Evolutionary conservation across 225 moss, liverwort and hornwort genomes (phyloP).

Genomic region (Sphagnum contortum): DNA sequence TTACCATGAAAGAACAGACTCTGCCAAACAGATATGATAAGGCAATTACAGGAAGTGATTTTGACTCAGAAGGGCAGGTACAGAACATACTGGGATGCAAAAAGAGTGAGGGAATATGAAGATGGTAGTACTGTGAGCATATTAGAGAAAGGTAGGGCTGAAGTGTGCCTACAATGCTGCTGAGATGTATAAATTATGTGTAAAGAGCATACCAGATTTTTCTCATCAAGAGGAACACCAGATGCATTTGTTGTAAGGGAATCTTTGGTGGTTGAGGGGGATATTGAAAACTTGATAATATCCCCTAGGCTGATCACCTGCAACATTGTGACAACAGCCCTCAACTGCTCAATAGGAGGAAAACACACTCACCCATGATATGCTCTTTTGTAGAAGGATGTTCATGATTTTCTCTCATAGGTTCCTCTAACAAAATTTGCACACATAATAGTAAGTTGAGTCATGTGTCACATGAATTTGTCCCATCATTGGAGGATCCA

Average conservation of each 20-base stretch:
- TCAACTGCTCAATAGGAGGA: background rate
- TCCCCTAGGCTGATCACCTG: slow-evolving; percentile 94
- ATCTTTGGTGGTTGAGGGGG: slow-evolving; percentile 76
- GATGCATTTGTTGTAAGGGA: slow-evolving; percentile 70
- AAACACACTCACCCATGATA: background rate
- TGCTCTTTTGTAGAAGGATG: background rate
- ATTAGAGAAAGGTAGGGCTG: no score
- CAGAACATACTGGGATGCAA: no score
- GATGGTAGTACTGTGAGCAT: no score
- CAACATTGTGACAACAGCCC: slow-evolving; percentile 2
- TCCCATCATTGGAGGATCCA: background rate
- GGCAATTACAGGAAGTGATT: no score
- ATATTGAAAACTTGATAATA: slow-evolving; percentile 78
- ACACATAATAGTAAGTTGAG: no score
- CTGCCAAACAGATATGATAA: no score
- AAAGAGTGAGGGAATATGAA: no score
- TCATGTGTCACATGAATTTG: background rate
- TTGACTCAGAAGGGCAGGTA: no score
- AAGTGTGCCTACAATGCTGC: no score
- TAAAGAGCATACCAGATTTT: slow-evolving; percentile 48
- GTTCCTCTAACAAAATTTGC: no score
- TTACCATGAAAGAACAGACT: no score
- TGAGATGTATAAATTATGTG: background rate
- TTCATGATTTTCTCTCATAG: background rate
- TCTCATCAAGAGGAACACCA: slow-evolving; percentile 84